Percentiles rank a stretch among this genome's conserved stretches.
Evolutionary conservation across 768 basidiomycete genomes (phyloP).

Genomic region (Leccinum imitatum): DNA sequence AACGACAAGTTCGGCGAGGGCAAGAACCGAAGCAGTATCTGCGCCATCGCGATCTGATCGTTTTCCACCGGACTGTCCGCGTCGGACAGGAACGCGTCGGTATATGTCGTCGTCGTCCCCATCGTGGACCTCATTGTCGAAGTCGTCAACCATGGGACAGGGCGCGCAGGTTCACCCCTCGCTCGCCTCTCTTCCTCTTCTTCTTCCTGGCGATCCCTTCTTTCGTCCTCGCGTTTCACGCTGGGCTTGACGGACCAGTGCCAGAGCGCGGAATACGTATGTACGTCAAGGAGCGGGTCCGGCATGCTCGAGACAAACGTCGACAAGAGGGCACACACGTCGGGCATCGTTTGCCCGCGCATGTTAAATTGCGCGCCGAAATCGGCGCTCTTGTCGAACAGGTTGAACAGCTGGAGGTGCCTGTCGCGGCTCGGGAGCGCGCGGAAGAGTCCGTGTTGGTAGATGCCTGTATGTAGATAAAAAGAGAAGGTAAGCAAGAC

Average conservation of each 20-base stretch:
- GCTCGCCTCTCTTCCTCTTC: slow-evolving; percentile 34
- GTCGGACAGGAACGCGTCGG: slow-evolving; percentile 18
- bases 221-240: slow-evolving; percentile 33
- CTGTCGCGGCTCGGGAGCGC: too few relatives aligned
- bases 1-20: slow-evolving; percentile 41
- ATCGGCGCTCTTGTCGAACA: slow-evolving; percentile 36
- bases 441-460: too few relatives aligned
- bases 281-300: slow-evolving; percentile 42
- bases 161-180: slow-evolving; percentile 27
- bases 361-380: slow-evolving; percentile 19
- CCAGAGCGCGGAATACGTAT: slow-evolving; percentile 43
- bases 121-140: slow-evolving; percentile 13
- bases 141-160: slow-evolving; percentile 3
- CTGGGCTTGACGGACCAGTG: slow-evolving; percentile 45
- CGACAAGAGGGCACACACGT: slow-evolving; percentile 46
- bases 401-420: slow-evolving; percentile 34
- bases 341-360: slow-evolving; percentile 39
- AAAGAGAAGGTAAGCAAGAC: too few relatives aligned
- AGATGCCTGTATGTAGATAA: slow-evolving; percentile 9
- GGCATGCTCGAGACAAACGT: slow-evolving; percentile 50
- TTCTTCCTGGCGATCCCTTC: slow-evolving; percentile 28
- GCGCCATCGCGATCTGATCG: slow-evolving; percentile 40
- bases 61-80: slow-evolving; percentile 29
- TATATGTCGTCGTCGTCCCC: background rate
- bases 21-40: slow-evolving; percentile 51